phyloP scores from a whole-genome alignment of 73 alveolate species.

The Blepharisma japonicum region DNA sequence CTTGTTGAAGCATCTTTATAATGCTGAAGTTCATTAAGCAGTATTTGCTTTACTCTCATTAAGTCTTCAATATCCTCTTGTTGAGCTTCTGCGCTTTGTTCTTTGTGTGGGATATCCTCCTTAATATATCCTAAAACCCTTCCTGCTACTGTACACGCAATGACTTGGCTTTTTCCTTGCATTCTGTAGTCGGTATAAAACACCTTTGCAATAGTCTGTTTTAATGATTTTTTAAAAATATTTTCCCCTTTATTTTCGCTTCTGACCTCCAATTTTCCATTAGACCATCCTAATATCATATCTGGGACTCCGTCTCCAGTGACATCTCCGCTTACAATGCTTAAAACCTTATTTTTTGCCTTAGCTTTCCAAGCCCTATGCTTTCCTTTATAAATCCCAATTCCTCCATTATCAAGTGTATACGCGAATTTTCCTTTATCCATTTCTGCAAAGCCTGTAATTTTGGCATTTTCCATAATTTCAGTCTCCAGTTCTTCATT shows the following conservation, averaged over 20 bases:
- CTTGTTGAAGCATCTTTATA: slow-evolving; percentile 36
- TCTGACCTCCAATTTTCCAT: slow-evolving; percentile 63
- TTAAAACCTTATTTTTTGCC: slow-evolving; percentile 70
- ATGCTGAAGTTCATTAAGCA: slow-evolving; percentile 53
- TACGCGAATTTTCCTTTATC: slow-evolving; percentile 45
- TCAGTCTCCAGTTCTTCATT: slow-evolving; percentile 80
- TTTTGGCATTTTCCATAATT: slow-evolving; percentile 78
- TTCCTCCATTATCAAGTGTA: slow-evolving; percentile 75
- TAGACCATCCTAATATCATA: slow-evolving; percentile 71
- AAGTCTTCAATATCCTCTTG: slow-evolving; percentile 37
- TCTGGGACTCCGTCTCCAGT: slow-evolving; percentile 58
- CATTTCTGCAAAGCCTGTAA: slow-evolving; percentile 45
- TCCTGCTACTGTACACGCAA: slow-evolving; percentile 52
- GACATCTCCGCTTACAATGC: slow-evolving; percentile 67
- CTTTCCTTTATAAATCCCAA: slow-evolving; percentile 81
- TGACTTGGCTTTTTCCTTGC: slow-evolving; percentile 63
- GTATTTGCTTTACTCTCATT: slow-evolving; percentile 48
- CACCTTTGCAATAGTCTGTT: slow-evolving; percentile 54
- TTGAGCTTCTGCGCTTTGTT: neutral
- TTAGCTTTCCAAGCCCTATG: slow-evolving; percentile 68
- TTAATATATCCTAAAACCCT: slow-evolving; percentile 50
- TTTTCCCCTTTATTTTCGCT: slow-evolving; percentile 22
- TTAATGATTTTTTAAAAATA: slow-evolving; percentile 46
- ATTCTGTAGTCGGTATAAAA: slow-evolving; percentile 71
- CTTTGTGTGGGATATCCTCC: slow-evolving; percentile 27